Evolutionary conservation across 371 early-diverging fungal species (phyloP).

Genomic region (Cokeromyces recurvatus): DNA sequence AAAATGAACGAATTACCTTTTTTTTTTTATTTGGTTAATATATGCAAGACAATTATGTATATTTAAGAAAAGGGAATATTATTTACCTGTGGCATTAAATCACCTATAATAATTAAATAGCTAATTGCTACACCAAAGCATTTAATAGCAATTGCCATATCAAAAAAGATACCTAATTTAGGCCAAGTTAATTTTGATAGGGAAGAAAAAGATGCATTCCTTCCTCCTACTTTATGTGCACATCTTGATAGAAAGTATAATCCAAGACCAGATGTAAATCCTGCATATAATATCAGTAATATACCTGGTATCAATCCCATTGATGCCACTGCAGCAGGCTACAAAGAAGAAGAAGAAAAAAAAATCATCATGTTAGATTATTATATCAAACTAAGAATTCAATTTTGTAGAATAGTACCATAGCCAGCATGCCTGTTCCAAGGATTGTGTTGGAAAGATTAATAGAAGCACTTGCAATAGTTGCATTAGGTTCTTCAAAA

Average conservation of each 20-base stretch:
- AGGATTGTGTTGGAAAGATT: conserved; percentile 93
- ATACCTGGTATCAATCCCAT: conserved; percentile 86
- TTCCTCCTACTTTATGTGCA: conserved; percentile 68
- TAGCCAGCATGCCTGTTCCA: conserved; percentile 96
- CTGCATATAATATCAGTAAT: conserved; percentile 74
- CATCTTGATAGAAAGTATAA: conserved; percentile 78
- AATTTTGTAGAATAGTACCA: conserved; percentile 54
- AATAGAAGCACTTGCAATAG: conserved; percentile 43
- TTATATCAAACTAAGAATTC: not conserved
- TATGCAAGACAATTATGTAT: no score
- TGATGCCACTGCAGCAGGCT: conserved; percentile 82
- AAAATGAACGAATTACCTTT: conserved; percentile 35
- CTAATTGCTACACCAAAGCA: conserved; percentile 99
- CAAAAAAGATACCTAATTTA: conserved; percentile 84
- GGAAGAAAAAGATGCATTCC: conserved; percentile 86
- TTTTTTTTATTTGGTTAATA: no score
- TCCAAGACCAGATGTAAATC: conserved; percentile 72
- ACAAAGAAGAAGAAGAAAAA: not conserved
- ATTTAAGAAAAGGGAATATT: no score
- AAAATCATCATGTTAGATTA: not conserved
- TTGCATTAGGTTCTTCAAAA: conserved; percentile 27
- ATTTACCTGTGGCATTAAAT: conserved; percentile 84
- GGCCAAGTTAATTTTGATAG: conserved; percentile 92
- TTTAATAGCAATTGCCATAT: conserved; percentile 97
- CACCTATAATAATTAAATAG: conserved; percentile 97